Percentiles rank a stretch among this genome's conserved stretches.
These are phyloP conservation scores for Alternaria conjuncta DNA, from an alignment of 2,329 filamentous ascomycete species.

Conservation along the genomic window DNA sequence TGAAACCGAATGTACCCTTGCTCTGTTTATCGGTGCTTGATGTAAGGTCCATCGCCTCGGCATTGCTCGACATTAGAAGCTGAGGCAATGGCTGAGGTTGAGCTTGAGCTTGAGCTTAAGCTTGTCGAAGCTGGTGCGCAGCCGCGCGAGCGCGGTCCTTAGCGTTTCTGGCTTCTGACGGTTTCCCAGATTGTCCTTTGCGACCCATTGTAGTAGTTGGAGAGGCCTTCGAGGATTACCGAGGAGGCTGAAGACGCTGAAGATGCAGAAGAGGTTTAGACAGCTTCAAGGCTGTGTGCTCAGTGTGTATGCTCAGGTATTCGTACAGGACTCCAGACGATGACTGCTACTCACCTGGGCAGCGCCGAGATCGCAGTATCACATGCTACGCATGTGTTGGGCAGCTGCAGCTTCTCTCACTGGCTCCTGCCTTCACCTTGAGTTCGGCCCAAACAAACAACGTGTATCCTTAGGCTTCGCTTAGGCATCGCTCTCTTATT, in stretches of 20 bases:
- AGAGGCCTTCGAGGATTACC: too few species aligned
- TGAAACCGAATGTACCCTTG: background rate
- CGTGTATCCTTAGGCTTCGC: background rate
- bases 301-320: background rate
- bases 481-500: background rate
- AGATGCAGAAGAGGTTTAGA: background rate
- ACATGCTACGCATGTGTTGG: background rate
- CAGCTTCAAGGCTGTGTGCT: background rate
- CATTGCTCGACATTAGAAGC: background rate
- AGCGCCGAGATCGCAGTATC: background rate
- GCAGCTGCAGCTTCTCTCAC: background rate
- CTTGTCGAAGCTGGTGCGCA: background rate
- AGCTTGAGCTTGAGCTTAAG: background rate
- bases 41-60: background rate
- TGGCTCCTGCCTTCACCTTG: conserved; percentile 12
- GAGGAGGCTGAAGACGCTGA: background rate
- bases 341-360: too few species aligned
- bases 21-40: background rate
- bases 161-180: background rate
- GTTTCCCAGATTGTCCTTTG: background rate
- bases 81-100: background rate
- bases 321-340: background rate
- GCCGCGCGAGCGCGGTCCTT: background rate
- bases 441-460: conserved; percentile 5
- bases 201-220: background rate